These are phyloP conservation scores for Aegilops sharonensis DNA, from an alignment of 176 grass and related monocot species.

Conservation along the genomic window DNA sequence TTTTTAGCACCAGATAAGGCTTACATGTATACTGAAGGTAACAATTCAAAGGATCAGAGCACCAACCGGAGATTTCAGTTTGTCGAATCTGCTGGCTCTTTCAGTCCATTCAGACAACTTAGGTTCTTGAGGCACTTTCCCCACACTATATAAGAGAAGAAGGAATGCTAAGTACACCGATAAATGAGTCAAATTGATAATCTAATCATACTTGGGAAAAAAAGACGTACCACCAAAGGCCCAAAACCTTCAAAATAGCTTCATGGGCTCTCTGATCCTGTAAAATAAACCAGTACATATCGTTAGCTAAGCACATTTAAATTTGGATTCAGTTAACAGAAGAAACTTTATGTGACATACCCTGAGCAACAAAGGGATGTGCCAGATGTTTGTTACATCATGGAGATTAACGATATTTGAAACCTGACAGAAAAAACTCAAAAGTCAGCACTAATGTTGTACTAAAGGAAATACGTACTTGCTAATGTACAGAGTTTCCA, in stretches of 20 bases:
- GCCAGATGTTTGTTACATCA: slow-evolving; percentile 98
- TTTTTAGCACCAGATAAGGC: slow-evolving; percentile 5
- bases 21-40: background rate
- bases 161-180: slow-evolving; percentile 4
- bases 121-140: slow-evolving; percentile 46
- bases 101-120: slow-evolving; percentile 74
- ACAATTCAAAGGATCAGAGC: background rate
- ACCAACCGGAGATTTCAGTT: slow-evolving; percentile 56
- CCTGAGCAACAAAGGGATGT: slow-evolving; percentile 92
- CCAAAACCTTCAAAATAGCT: slow-evolving; percentile 71
- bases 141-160: slow-evolving; percentile 30
- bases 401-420: slow-evolving; percentile 81
- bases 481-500: background rate
- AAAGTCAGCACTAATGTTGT: slow-evolving; percentile 19
- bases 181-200: slow-evolving; percentile 6
- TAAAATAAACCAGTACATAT: background rate
- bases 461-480: too few species aligned
- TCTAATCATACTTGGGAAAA: slow-evolving; percentile 10
- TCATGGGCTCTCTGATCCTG: slow-evolving; percentile 94
- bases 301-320: slow-evolving; percentile 13
- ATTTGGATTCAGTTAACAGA: background rate
- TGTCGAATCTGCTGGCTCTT: slow-evolving; percentile 66
- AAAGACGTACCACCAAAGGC: slow-evolving; percentile 59
- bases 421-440: slow-evolving; percentile 48
- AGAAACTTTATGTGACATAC: slow-evolving; percentile 43